Conservation (phyloP, 108 stramenopile species). For the Fragilariopsis cylindrus region DNA sequence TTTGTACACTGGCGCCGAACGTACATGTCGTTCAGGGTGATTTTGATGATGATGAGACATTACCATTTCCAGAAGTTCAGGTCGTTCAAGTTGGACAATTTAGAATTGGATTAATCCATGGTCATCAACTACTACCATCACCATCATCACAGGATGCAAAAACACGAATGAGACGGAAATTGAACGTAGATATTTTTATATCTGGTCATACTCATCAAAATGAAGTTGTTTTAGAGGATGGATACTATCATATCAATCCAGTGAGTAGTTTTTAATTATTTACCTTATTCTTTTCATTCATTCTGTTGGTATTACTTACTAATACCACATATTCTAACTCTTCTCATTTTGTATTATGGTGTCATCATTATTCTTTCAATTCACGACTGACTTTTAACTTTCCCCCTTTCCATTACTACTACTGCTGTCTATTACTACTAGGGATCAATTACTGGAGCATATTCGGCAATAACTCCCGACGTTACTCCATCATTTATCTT, state of each 20-base stretch:
- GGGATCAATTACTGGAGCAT: slow-evolving; percentile 94
- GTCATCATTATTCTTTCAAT: slow-evolving; percentile 1
- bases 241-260: slow-evolving; percentile 89
- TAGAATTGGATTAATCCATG: slow-evolving; percentile 94
- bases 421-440: not conserved
- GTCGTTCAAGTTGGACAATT: slow-evolving; percentile 92
- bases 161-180: slow-evolving; percentile 69
- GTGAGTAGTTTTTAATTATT: slow-evolving; percentile 40
- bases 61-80: slow-evolving; percentile 83
- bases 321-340: not conserved
- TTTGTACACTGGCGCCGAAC: slow-evolving; percentile 91
- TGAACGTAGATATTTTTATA: slow-evolving; percentile 94
- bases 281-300: no score
- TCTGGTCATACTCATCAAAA: slow-evolving; percentile 94
- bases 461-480: slow-evolving; percentile 50
- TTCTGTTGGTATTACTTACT: not conserved
- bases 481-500: slow-evolving; percentile 88
- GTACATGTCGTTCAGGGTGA: slow-evolving; percentile 93
- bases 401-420: not conserved
- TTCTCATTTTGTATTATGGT: slow-evolving; percentile 1
- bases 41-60: slow-evolving; percentile 54
- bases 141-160: slow-evolving; percentile 68
- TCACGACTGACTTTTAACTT: not conserved
- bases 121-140: slow-evolving; percentile 92
- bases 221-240: slow-evolving; percentile 87